Conservation (phyloP, 1,284 basidiomycete species). For the Rhodotorula sp. region DNA sequence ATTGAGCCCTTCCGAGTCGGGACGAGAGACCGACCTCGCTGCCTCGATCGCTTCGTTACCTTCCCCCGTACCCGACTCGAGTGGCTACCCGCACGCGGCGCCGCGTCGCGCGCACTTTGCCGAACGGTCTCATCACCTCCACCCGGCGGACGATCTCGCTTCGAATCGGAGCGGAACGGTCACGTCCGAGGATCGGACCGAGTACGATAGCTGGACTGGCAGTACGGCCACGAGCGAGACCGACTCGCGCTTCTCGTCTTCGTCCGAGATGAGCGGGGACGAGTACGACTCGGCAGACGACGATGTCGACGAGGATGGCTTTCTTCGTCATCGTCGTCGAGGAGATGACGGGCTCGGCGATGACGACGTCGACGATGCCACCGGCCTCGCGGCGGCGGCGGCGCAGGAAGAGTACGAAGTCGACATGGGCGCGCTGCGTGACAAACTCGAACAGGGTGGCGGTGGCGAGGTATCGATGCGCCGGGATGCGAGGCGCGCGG, state of each 20-base stretch:
- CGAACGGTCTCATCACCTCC: neutral
- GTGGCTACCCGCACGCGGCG: neutral
- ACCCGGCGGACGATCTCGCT: neutral
- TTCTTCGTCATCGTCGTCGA: neutral
- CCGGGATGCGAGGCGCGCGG: slow-evolving; percentile 5
- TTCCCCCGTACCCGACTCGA: neutral
- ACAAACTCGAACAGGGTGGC: slow-evolving; percentile 19
- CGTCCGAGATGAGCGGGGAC: slow-evolving; percentile 9
- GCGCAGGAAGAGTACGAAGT: slow-evolving; percentile 38
- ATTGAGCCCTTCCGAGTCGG: neutral
- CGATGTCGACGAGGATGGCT: neutral
- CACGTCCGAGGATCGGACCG: slow-evolving; percentile 4
- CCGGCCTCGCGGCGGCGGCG: neutral
- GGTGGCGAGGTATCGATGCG: slow-evolving; percentile 35
- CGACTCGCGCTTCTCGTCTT: slow-evolving; percentile 2
- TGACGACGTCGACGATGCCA: neutral
- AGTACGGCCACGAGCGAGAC: slow-evolving; percentile 19
- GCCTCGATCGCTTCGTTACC: neutral
- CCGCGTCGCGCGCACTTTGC: neutral
- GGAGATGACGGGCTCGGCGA: slow-evolving; percentile 23
- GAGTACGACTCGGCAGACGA: slow-evolving; percentile 16
- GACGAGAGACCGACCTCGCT: neutral
- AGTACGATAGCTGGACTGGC: slow-evolving; percentile 24
- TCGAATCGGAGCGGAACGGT: neutral
- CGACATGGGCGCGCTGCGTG: slow-evolving; percentile 31